Evolutionary conservation across 163 green algal genomes (phyloP).

Genomic region (Trebouxiophyceae sp.): DNA sequence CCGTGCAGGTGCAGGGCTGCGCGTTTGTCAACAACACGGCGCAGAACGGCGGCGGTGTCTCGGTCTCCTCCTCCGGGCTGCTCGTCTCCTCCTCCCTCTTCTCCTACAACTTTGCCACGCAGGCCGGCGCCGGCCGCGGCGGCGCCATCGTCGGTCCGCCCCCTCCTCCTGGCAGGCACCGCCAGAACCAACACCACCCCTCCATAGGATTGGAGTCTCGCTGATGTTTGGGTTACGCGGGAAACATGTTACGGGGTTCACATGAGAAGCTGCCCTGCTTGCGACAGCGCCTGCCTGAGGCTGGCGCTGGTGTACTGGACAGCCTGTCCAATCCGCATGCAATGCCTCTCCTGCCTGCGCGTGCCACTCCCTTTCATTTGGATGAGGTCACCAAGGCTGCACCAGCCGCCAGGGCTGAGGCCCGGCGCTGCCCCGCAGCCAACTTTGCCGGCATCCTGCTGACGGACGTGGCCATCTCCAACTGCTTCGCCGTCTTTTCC

Average conservation of each 20-base stretch:
- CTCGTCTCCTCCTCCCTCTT: neutral
- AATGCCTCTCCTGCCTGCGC: too few species aligned
- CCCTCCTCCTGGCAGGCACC: neutral
- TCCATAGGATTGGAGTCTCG: too few species aligned
- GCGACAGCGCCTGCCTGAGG: too few species aligned
- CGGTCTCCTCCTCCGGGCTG: neutral
- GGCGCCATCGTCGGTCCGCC: conserved; percentile 8
- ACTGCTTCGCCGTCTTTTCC: conserved; percentile 3
- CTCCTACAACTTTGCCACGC: neutral
- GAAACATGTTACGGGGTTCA: too few species aligned
- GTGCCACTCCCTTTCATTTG: too few species aligned
- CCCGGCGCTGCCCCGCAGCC: neutral
- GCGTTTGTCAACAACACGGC: conserved; percentile 8
- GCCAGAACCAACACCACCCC: neutral
- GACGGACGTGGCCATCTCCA: neutral
- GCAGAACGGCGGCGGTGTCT: conserved; percentile 8
- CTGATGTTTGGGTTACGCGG: too few species aligned
- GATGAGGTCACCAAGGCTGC: too few species aligned
- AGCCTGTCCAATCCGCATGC: too few species aligned
- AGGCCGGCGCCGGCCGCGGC: conserved; percentile 4
- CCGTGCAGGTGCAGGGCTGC: neutral
- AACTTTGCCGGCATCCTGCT: neutral
- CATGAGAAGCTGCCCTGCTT: too few species aligned
- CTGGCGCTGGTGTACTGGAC: too few species aligned
- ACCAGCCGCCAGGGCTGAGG: too few species aligned